These are phyloP conservation scores for Psilocybe azurescens DNA, from an alignment of 768 basidiomycete species.

Conservation along the genomic window DNA sequence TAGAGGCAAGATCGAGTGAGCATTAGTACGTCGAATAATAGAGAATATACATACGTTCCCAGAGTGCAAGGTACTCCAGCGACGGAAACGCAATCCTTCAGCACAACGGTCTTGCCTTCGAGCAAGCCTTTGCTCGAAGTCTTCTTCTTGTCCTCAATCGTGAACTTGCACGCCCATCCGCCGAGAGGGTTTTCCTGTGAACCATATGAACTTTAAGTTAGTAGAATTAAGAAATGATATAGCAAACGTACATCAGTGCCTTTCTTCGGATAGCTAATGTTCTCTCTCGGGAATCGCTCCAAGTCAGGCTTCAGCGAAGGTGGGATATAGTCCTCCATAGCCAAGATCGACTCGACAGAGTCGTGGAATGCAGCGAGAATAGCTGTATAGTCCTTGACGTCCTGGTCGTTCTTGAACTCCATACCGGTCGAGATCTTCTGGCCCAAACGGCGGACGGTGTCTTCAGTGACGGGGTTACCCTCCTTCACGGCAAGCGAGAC, in stretches of 20 bases:
- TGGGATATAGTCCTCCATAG: slow-evolving; percentile 27
- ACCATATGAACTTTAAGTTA: not conserved
- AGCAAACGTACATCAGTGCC: slow-evolving; percentile 10
- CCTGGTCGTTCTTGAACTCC: slow-evolving; percentile 23
- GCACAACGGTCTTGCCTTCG: slow-evolving; percentile 41
- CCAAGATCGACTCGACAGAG: slow-evolving; percentile 23
- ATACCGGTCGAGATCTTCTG: slow-evolving; percentile 24
- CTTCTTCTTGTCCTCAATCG: slow-evolving; percentile 31
- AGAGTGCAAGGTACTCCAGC: slow-evolving; percentile 47
- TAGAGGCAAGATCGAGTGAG: slow-evolving; percentile 16
- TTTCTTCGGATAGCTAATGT: slow-evolving; percentile 22
- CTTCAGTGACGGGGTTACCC: slow-evolving; percentile 28
- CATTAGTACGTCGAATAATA: not conserved
- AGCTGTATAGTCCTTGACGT: slow-evolving; percentile 22
- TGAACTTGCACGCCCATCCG: slow-evolving; percentile 41
- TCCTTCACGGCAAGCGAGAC: slow-evolving; percentile 27
- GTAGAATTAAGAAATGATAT: not conserved
- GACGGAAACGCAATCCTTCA: slow-evolving; percentile 47
- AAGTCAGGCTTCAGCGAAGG: slow-evolving; percentile 21
- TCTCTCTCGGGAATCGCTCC: slow-evolving; percentile 25
- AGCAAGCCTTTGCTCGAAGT: slow-evolving; percentile 30
- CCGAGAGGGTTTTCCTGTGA: slow-evolving; percentile 33
- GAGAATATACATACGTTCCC: slow-evolving; percentile 33
- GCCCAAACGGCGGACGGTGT: slow-evolving; percentile 19
- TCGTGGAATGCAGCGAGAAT: slow-evolving; percentile 28